Evolutionary conservation across 2,329 filamentous ascomycete genomes (phyloP).

Genomic region (Fusarium proliferatum): DNA sequence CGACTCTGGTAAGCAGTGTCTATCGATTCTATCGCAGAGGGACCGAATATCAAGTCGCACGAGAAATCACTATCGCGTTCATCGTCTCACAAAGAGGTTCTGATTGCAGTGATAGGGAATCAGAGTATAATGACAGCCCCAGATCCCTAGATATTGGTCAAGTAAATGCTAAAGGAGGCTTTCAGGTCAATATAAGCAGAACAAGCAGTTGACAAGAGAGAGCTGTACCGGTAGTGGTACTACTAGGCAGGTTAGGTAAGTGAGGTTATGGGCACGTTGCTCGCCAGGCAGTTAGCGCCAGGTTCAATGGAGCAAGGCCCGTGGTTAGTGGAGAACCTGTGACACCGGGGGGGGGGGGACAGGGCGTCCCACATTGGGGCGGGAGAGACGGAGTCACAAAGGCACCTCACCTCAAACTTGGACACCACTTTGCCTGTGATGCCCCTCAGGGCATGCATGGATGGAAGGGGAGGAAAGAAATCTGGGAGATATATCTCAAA

Average conservation of each 20-base stretch:
- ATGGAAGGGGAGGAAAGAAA: neutral
- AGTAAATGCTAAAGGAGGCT: neutral
- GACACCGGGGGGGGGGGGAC: slow-evolving; percentile 12
- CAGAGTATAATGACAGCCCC: neutral
- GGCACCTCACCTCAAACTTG: slow-evolving; percentile 7
- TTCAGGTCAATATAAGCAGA: slow-evolving; percentile 1
- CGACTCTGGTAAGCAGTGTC: slow-evolving; percentile 13
- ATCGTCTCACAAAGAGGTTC: slow-evolving; percentile 11
- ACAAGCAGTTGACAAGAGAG: slow-evolving; percentile 4
- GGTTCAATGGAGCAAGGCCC: slow-evolving; percentile 30
- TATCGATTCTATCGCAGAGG: slow-evolving; percentile 28
- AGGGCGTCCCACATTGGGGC: slow-evolving; percentile 28
- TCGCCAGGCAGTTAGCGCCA: slow-evolving; percentile 21
- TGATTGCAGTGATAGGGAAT: slow-evolving; percentile 8
- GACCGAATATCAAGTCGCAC: slow-evolving; percentile 32
- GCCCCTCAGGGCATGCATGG: neutral
- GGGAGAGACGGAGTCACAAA: slow-evolving; percentile 25
- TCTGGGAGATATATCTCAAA: neutral
- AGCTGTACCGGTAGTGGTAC: slow-evolving; percentile 1
- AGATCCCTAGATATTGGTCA: neutral
- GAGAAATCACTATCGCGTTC: slow-evolving; percentile 23
- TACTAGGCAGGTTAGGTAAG: neutral
- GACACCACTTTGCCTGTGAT: neutral
- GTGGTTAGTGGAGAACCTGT: slow-evolving; percentile 17
- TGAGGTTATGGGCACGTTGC: slow-evolving; percentile 16